Conservation (phyloP, 768 basidiomycete genomes). For the Termitomyces heimii region DNA sequence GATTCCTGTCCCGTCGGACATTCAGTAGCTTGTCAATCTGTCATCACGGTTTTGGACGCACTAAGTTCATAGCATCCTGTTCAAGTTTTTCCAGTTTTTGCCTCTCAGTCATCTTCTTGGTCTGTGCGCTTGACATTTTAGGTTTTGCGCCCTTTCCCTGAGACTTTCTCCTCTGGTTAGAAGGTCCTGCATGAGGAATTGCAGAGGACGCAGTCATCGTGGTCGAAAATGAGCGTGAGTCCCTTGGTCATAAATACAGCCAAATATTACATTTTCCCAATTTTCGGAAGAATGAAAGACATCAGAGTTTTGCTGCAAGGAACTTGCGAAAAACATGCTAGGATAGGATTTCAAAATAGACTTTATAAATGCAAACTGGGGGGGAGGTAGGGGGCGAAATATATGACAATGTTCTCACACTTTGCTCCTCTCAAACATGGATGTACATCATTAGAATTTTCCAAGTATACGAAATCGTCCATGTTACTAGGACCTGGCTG, state of each 20-base stretch:
- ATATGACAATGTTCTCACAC: no score
- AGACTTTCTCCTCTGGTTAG: conserved; percentile 5
- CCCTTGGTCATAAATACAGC: neutral
- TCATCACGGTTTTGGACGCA: conserved; percentile 17
- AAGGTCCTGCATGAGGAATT: conserved; percentile 11
- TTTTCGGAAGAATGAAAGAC: no score
- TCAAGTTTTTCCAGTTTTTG: conserved; percentile 48
- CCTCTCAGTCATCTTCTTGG: conserved; percentile 40
- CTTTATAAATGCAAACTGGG: no score
- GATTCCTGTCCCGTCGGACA: conserved; percentile 34
- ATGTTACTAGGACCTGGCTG: no score
- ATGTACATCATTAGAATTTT: no score
- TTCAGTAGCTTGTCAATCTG: conserved; percentile 8
- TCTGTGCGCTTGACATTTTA: conserved; percentile 18
- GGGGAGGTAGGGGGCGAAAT: no score
- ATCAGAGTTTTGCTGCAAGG: no score
- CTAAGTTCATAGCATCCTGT: conserved; percentile 41
- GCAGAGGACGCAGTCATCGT: neutral
- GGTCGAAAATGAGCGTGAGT: neutral
- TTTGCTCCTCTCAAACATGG: no score
- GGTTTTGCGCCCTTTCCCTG: conserved; percentile 6
- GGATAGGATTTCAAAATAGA: no score
- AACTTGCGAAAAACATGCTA: no score
- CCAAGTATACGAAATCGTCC: no score
- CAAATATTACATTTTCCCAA: neutral